A percentile compares a stretch with the other conserved stretches of the same genome.
These are phyloP conservation scores for Colletotrichum tropicale DNA, from an alignment of 2,329 filamentous ascomycete species.

Conservation along the genomic window DNA sequence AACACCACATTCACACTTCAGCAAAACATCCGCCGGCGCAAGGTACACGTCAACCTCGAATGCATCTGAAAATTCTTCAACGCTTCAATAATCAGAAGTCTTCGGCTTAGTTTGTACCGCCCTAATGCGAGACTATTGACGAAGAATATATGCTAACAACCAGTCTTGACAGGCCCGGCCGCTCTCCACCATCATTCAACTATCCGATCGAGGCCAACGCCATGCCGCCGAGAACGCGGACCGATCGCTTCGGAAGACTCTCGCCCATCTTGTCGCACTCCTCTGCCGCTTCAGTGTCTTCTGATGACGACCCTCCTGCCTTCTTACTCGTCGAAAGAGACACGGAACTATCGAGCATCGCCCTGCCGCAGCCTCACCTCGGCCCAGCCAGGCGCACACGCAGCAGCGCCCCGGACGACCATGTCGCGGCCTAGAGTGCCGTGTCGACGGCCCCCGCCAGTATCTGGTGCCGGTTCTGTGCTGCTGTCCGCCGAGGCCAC, in stretches of 20 bases:
- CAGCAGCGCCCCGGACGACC: background rate
- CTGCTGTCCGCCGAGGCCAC: background rate
- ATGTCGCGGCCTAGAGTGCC: background rate
- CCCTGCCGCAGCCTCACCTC: background rate
- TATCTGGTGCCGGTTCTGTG: background rate
- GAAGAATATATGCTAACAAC: background rate
- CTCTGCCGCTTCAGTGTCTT: background rate
- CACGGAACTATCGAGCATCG: background rate
- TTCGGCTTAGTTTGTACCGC: background rate
- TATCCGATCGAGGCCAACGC: background rate
- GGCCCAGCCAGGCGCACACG: background rate
- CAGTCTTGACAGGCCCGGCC: background rate
- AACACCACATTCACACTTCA: background rate
- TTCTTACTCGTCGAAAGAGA: background rate
- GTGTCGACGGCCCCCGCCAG: background rate
- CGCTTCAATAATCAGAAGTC: background rate
- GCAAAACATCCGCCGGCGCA: background rate
- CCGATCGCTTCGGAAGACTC: background rate
- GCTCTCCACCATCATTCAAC: background rate
- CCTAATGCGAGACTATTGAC: background rate
- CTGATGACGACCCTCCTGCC: background rate
- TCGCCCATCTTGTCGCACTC: background rate
- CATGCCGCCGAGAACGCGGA: background rate
- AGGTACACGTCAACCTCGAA: background rate
- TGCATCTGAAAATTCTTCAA: rapidly evolving